Conservation (phyloP, 345 rosid species). For the Gossypium arboreum region DNA sequence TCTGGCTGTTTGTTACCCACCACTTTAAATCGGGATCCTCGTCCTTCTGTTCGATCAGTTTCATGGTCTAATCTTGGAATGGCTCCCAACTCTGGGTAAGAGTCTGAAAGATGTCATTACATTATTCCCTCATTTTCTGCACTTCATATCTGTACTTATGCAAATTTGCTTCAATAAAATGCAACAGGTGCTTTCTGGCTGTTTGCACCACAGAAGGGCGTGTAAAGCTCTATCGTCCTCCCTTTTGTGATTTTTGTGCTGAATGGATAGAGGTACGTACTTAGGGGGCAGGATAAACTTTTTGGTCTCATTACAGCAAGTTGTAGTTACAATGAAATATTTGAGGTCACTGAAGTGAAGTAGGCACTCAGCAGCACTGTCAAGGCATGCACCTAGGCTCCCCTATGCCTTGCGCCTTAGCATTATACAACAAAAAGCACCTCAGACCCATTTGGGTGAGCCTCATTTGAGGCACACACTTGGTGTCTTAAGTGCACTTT, state of each 20-base stretch:
- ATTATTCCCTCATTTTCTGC: not conserved
- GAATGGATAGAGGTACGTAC: slow-evolving; percentile 88
- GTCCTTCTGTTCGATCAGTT: slow-evolving; percentile 65
- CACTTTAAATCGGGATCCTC: slow-evolving; percentile 60
- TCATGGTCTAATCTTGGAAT: slow-evolving; percentile 96
- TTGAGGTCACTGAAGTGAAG: not conserved
- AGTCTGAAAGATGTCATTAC: not conserved
- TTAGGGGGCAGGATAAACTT: not conserved
- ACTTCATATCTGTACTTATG: not conserved
- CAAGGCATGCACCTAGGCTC: too few relatives aligned
- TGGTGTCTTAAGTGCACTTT: too few relatives aligned
- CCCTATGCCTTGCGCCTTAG: too few relatives aligned
- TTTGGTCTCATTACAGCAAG: not conserved
- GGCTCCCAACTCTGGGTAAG: slow-evolving; percentile 77
- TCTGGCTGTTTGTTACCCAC: slow-evolving; percentile 56
- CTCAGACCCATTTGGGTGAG: too few relatives aligned
- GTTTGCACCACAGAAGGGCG: slow-evolving; percentile 79
- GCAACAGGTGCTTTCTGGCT: slow-evolving; percentile 75
- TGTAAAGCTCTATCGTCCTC: slow-evolving; percentile 80
- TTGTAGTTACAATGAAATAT: not conserved
- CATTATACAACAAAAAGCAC: too few relatives aligned
- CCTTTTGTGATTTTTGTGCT: slow-evolving; percentile 73
- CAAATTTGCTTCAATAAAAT: not conserved
- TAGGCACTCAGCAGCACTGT: not conserved
- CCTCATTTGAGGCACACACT: too few relatives aligned